Conservation (phyloP, 306 rosid genomes). For the Prunus fruticosa region DNA sequence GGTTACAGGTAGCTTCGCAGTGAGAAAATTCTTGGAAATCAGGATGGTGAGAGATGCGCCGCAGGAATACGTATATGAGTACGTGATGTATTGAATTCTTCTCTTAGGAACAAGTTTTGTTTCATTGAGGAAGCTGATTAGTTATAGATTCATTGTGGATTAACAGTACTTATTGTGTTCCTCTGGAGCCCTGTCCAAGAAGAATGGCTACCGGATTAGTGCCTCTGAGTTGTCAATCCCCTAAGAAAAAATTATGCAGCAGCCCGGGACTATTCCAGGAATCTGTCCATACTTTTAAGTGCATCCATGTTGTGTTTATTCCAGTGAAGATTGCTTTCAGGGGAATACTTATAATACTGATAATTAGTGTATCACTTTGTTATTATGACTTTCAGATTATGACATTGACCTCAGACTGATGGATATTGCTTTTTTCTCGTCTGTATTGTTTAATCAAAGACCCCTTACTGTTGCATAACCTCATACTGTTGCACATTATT, state of each 20-base stretch:
- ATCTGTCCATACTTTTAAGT: neutral
- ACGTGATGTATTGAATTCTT: conserved; percentile 42
- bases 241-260: neutral
- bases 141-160: conserved; percentile 17
- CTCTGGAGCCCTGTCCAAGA: conserved; percentile 17
- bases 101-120: conserved; percentile 45
- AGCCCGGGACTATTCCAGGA: neutral
- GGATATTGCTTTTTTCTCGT: too few species aligned
- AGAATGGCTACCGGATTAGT: conserved; percentile 9
- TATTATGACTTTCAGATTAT: neutral
- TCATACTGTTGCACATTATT: too few species aligned
- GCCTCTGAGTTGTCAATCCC: neutral
- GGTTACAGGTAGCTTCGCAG: conserved; percentile 43
- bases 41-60: conserved; percentile 18
- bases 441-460: neutral
- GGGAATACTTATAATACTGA: conserved; percentile 4
- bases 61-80: conserved; percentile 31
- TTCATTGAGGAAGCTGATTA: conserved; percentile 32
- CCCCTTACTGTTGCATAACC: neutral
- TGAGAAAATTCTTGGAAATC: conserved; percentile 17
- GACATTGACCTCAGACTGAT: neutral
- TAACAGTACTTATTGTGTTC: conserved; percentile 5
- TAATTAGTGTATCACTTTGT: conserved; percentile 8
- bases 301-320: conserved; percentile 8
- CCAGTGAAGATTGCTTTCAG: conserved; percentile 5